Base-by-base conservation (phyloP, 1,284 basidiomycete genomes). In the Puccinia horiana region DNA sequence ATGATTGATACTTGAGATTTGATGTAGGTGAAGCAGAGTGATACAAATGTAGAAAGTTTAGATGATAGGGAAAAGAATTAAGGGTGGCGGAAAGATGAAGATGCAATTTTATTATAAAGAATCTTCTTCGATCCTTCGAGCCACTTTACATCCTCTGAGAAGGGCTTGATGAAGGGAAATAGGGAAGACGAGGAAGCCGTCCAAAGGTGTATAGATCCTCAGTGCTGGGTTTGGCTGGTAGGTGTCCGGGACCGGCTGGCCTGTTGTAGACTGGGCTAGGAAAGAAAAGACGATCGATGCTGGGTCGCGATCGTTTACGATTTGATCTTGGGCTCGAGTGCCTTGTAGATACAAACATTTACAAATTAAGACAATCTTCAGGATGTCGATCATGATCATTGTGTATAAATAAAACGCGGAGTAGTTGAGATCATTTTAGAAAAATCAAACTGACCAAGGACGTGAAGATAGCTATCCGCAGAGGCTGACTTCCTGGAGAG, bases 241-340 rank as follows among this genome's bases (percentile, higher is more conserved):
- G 26, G 78, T 80, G 12, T 80, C n/a, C 11, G 78, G 67, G 44
- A 73, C 65, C 0, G 78, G 78, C 32, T 58, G 40, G 16, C 78
- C 78, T 23, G 67, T 61, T 18, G 49, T 47, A 0, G 78, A 58
- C 16, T 73, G 49, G 0, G 56, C 69, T 9, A 80, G 44, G 42
- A 80, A 80, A 37, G 78, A 80, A 49, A 80, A 80, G 32, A 80
- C 73, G 42, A 80, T 80, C 37, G 78, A 80, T 23, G 65, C 54
- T 1, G 78, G 78, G 29, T 58, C 78, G 23, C 37, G 65, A 37
- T 80, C 78, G 37, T 47, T 80, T 18, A 70, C 47, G 37, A 29
- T 32, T 56, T 54, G 44, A 16, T n/a, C 52, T 9, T 80, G 61
- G 9, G 67, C 52, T 35, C 54, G 78, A 70, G 35, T 58, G 63